Conservation (phyloP, 306 rosid genomes). For the Prunus fruticosa region DNA sequence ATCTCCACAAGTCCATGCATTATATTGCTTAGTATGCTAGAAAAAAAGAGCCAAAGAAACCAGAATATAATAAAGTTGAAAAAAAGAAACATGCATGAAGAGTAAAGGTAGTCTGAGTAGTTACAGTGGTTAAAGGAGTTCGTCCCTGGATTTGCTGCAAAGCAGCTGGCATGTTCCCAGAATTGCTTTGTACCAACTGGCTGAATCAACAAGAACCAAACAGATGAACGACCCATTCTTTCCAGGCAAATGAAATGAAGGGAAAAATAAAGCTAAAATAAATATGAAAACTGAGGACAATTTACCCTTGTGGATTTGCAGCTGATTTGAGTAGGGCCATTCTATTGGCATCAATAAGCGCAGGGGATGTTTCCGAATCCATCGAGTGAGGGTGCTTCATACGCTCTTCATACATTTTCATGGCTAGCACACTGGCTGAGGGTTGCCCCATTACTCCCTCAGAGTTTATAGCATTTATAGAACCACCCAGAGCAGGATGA, state of each 20-base stretch:
- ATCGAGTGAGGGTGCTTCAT: constrained; percentile 72
- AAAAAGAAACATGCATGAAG: constrained; percentile 11
- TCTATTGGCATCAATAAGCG: constrained; percentile 69
- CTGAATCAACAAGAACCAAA: constrained; percentile 46
- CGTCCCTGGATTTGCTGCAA: constrained; percentile 87
- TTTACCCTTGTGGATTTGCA: constrained; percentile 69
- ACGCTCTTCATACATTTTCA: constrained; percentile 86
- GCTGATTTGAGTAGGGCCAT: constrained; percentile 76
- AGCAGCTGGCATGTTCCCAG: constrained; percentile 71
- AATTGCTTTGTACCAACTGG: constrained; percentile 83
- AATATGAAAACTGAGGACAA: constrained; percentile 10
- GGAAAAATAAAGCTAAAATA: background rate
- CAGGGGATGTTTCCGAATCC: constrained; percentile 82
- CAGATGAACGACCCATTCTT: constrained; percentile 10
- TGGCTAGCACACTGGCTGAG: constrained; percentile 84
- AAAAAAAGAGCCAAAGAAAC: constrained; percentile 19
- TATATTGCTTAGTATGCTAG: constrained; percentile 30
- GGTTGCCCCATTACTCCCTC: constrained; percentile 87
- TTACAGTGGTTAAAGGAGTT: constrained; percentile 63
- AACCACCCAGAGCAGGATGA: constrained; percentile 55
- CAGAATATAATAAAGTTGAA: background rate
- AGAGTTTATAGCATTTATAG: constrained; percentile 56
- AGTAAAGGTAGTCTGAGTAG: constrained; percentile 23
- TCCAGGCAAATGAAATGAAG: background rate
- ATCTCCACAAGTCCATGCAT: constrained; percentile 27